Evolutionary conservation across 129 eudicot species (phyloP).

Genomic region (Flaveria brownii): DNA sequence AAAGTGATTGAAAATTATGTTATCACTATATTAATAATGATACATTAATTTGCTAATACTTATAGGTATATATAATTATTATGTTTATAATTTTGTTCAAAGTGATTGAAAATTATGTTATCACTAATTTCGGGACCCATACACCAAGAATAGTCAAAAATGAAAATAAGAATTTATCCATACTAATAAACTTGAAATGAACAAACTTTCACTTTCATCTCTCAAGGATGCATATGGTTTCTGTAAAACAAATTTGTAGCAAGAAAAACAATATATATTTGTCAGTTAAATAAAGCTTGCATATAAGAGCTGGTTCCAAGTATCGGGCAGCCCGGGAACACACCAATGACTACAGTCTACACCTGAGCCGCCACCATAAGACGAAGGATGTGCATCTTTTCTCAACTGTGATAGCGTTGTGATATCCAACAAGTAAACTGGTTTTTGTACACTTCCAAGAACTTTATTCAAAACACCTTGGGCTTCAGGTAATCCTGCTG

Average conservation of each 20-base stretch:
- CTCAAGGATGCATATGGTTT: constrained; percentile 3
- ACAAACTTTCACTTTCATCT: constrained; percentile 15
- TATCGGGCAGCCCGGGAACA: constrained; percentile 54
- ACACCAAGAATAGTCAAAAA: background rate
- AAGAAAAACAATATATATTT: background rate
- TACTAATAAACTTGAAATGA: constrained; percentile 10
- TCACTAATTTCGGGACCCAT: background rate
- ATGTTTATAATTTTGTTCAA: background rate
- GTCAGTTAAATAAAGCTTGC: constrained; percentile 29
- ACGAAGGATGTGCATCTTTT: constrained; percentile 65
- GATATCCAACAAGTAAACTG: constrained; percentile 53
- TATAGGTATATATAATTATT: background rate
- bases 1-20: background rate
- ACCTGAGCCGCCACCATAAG: constrained; percentile 46
- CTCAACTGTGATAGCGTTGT: constrained; percentile 55
- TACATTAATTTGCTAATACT: too few relatives aligned
- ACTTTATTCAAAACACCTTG: constrained; percentile 43
- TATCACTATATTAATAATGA: background rate
- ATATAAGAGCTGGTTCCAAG: constrained; percentile 56
- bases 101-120: background rate
- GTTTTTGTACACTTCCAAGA: constrained; percentile 36
- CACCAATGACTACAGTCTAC: constrained; percentile 67
- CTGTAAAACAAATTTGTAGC: constrained; percentile 2
- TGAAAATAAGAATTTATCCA: background rate
- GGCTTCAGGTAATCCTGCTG: constrained; percentile 48